phyloP scores from a whole-genome alignment of 306 rosid genomes.

The cucumber (Cucumis sativus) region Cucumber_9930_V3 NC_026658.2:26208001-26208500 shows the following conservation, averaged over 20 bases:
- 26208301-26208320: slow-evolving; percentile 73
- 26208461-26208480: slow-evolving; percentile 4
- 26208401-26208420: slow-evolving; percentile 52
- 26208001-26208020: slow-evolving; percentile 42
- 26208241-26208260: slow-evolving; percentile 62
- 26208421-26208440: slow-evolving; percentile 9
- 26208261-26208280: slow-evolving; percentile 43
- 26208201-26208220: background rate
- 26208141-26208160: slow-evolving; percentile 11
- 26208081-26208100: slow-evolving; percentile 8
- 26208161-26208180: background rate
- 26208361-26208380: slow-evolving; percentile 66
- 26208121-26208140: background rate
- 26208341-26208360: slow-evolving; percentile 91
- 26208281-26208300: slow-evolving; percentile 94
- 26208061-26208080: slow-evolving; percentile 83
- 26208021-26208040: slow-evolving; percentile 60
- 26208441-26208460: background rate
- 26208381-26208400: slow-evolving; percentile 86
- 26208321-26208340: slow-evolving; percentile 95
- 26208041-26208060: slow-evolving; percentile 76
- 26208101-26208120: background rate
- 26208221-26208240: background rate
- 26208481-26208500: slow-evolving; percentile 85
- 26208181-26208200: slow-evolving; percentile 6